A percentile compares a stretch with the other conserved stretches of the same genome.
Evolutionary conservation across 257 asterid genomes (phyloP).

Genomic region (Lycium barbarum): DNA sequence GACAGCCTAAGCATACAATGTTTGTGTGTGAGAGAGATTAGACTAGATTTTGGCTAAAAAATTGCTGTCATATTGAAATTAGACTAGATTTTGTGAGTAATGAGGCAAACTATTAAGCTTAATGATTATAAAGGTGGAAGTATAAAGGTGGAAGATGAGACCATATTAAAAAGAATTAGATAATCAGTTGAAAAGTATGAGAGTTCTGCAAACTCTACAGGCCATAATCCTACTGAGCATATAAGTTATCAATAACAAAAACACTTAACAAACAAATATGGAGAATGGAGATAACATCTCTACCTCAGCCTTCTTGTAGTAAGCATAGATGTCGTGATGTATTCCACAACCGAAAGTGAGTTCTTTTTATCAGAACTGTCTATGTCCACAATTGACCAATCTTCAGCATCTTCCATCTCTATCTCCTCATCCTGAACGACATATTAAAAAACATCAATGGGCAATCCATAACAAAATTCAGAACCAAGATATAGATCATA

Average conservation of each 20-base stretch:
- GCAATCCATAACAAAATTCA: background rate
- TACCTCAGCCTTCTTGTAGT: conserved; percentile 68
- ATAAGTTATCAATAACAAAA: background rate
- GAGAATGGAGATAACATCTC: too few species aligned
- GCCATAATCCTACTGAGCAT: background rate
- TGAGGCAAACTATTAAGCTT: background rate
- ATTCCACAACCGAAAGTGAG: conserved; percentile 70
- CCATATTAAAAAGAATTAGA: background rate
- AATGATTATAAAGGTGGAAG: conserved; percentile 7
- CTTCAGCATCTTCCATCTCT: conserved; percentile 69
- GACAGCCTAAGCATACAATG: too few species aligned
- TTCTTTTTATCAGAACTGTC: conserved; percentile 61
- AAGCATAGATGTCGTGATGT: conserved; percentile 61
- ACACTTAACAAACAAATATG: background rate
- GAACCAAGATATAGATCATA: background rate
- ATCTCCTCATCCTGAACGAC: conserved; percentile 51
- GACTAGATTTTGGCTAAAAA: background rate
- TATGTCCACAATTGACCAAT: conserved; percentile 56
- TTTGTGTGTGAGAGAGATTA: too few species aligned
- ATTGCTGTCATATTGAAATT: background rate
- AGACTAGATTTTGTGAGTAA: background rate
- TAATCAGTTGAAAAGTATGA: background rate
- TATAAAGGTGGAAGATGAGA: too few species aligned
- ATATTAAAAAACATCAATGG: conserved; percentile 4
- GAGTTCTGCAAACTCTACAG: background rate